These are phyloP conservation scores for Russula earlei DNA, from an alignment of 768 basidiomycete species.

Conservation along the genomic window DNA sequence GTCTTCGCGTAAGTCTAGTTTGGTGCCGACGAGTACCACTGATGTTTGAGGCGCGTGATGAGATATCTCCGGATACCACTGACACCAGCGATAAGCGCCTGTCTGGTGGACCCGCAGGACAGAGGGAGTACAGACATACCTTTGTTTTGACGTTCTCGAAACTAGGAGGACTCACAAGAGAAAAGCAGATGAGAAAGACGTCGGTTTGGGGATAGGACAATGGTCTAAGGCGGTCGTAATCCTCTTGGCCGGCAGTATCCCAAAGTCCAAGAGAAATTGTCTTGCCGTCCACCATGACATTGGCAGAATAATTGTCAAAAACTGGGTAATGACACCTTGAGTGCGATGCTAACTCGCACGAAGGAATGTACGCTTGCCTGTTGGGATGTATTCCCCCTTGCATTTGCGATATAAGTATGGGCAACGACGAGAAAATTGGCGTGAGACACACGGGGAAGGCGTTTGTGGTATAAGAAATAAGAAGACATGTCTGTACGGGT, in stretches of 20 bases:
- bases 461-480: conserved; percentile 99
- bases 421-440: neutral
- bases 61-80: conserved; percentile 97
- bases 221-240: conserved; percentile 95
- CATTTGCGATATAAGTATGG: conserved; percentile 1
- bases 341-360: conserved; percentile 2
- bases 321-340: conserved; percentile 38
- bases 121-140: conserved; percentile 32
- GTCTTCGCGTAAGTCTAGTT: conserved; percentile 95
- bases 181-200: conserved; percentile 99
- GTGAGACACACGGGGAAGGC: conserved; percentile 73
- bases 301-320: conserved; percentile 98
- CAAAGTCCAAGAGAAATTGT: conserved; percentile 96
- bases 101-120: conserved; percentile 1
- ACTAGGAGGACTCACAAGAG: conserved; percentile 93
- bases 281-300: conserved; percentile 98
- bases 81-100: conserved; percentile 3
- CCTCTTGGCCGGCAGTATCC: conserved; percentile 99
- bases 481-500: conserved; percentile 75
- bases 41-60: conserved; percentile 95
- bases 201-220: conserved; percentile 99
- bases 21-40: conserved; percentile 91
- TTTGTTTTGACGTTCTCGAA: conserved; percentile 99
- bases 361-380: conserved; percentile 42
- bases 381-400: conserved; percentile 95